Percentiles rank a stretch among this genome's conserved stretches.
phyloP scores from a whole-genome alignment of 1,284 basidiomycete species.

The Athelia psychrophila region DNA sequence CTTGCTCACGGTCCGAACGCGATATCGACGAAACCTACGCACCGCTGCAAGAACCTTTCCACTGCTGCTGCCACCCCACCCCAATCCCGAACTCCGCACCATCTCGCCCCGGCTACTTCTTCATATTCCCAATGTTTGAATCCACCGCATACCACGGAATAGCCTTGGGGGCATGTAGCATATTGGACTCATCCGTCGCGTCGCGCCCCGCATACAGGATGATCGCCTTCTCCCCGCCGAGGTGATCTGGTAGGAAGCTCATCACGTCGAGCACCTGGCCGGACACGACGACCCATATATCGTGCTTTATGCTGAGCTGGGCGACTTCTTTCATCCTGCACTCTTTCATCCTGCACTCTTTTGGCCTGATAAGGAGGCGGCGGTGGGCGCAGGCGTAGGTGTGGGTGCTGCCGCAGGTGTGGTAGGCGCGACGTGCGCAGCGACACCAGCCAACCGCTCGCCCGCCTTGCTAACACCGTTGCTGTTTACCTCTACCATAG shows the following conservation, averaged over 20 bases:
- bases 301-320: conserved; percentile 88
- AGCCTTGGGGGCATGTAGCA: conserved; percentile 86
- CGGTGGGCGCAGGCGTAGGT: conserved; percentile 37
- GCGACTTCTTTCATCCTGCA: conserved; percentile 80
- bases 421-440: conserved; percentile 69
- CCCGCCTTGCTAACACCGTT: conserved; percentile 72
- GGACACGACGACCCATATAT: conserved; percentile 89
- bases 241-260: conserved; percentile 82
- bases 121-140: conserved; percentile 73
- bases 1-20: too few relatives aligned
- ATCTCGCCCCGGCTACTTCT: too few relatives aligned
- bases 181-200: conserved; percentile 93
- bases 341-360: too few relatives aligned
- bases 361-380: too few relatives aligned
- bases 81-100: too few relatives aligned
- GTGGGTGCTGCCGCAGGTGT: conserved; percentile 28
- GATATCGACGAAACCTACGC: too few relatives aligned
- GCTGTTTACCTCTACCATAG: too few relatives aligned
- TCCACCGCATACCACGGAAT: conserved; percentile 81
- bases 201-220: conserved; percentile 90
- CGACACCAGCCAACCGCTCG: conserved; percentile 75
- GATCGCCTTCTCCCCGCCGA: conserved; percentile 91
- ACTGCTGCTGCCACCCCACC: too few relatives aligned
- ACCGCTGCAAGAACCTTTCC: neutral
- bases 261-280: conserved; percentile 88